Conservation (phyloP, 2,329 filamentous ascomycete genomes). For the Cladosporium sp. region DNA sequence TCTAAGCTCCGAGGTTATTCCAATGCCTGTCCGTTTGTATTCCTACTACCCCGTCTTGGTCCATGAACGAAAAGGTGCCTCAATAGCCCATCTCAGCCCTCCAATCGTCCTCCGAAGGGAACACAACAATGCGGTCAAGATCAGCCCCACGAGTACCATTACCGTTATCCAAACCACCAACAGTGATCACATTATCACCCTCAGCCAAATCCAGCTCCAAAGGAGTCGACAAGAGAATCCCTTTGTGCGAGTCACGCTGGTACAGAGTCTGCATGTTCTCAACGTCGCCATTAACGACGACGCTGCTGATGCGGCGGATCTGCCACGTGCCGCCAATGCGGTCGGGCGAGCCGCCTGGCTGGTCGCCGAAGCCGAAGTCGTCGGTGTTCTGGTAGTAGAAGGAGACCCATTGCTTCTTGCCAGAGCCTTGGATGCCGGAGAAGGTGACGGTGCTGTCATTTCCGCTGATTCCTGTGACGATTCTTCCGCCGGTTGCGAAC, state of each 20-base stretch:
- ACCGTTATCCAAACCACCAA: constrained; percentile 59
- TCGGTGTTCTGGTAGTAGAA: constrained; percentile 62
- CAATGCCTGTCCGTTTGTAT: constrained; percentile 1
- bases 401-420: constrained; percentile 57
- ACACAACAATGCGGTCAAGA: constrained; percentile 60
- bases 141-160: constrained; percentile 59
- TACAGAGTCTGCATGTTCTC: constrained; percentile 53
- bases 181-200: constrained; percentile 58
- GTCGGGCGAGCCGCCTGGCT: constrained; percentile 57
- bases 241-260: constrained; percentile 60
- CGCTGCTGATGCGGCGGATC: constrained; percentile 59
- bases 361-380: constrained; percentile 60
- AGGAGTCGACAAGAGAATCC: constrained; percentile 59
- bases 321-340: constrained; percentile 62
- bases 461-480: constrained; percentile 55
- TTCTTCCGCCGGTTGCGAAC: constrained; percentile 50
- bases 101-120: constrained; percentile 50
- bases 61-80: background rate
- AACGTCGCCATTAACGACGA: constrained; percentile 57
- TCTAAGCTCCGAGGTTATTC: background rate
- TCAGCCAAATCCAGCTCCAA: constrained; percentile 55
- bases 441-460: constrained; percentile 58
- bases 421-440: constrained; percentile 49
- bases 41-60: background rate
- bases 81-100: constrained; percentile 9